phyloP scores from a whole-genome alignment of 2,329 filamentous ascomycete genomes.

The Calonectria pseudoreteaudii region DNA sequence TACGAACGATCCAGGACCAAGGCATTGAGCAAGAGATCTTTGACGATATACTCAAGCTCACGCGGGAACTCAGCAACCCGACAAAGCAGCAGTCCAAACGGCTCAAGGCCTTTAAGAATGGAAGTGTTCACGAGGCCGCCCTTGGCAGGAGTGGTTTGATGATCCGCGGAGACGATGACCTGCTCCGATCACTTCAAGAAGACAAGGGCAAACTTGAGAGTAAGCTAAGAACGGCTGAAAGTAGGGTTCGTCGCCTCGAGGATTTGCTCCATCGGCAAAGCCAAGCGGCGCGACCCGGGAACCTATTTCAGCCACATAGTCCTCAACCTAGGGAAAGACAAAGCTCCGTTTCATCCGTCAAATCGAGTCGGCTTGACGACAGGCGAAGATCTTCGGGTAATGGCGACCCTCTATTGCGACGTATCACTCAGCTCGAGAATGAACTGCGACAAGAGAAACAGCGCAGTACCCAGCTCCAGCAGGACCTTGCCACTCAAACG shows the following conservation, averaged over 20 bases:
- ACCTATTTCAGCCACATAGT: conserved; percentile 64
- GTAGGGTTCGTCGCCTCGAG: conserved; percentile 89
- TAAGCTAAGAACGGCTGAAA: conserved; percentile 85
- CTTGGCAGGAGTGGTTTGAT: conserved; percentile 89
- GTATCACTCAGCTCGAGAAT: conserved; percentile 76
- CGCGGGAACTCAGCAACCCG: conserved; percentile 83
- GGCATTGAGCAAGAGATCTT: conserved; percentile 75
- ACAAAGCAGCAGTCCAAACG: conserved; percentile 89
- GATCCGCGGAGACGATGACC: conserved; percentile 88
- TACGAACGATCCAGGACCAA: conserved; percentile 73
- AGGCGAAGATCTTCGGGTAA: conserved; percentile 60
- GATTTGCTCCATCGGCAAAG: conserved; percentile 90
- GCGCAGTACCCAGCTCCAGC: conserved; percentile 73
- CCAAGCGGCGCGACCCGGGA: conserved; percentile 67
- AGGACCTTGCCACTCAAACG: conserved; percentile 71
- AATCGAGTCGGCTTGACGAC: conserved; percentile 57
- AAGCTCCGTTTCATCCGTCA: conserved; percentile 62
- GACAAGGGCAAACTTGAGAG: conserved; percentile 82
- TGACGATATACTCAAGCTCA: conserved; percentile 78
- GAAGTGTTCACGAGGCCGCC: conserved; percentile 91
- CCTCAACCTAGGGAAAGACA: conserved; percentile 61
- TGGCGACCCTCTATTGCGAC: conserved; percentile 58
- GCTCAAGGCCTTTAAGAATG: conserved; percentile 95
- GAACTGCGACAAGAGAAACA: conserved; percentile 83
- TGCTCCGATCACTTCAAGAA: conserved; percentile 80